phyloP scores from a whole-genome alignment of 331 rosid genomes.

The Rhamnella rubrinervis region DNA sequence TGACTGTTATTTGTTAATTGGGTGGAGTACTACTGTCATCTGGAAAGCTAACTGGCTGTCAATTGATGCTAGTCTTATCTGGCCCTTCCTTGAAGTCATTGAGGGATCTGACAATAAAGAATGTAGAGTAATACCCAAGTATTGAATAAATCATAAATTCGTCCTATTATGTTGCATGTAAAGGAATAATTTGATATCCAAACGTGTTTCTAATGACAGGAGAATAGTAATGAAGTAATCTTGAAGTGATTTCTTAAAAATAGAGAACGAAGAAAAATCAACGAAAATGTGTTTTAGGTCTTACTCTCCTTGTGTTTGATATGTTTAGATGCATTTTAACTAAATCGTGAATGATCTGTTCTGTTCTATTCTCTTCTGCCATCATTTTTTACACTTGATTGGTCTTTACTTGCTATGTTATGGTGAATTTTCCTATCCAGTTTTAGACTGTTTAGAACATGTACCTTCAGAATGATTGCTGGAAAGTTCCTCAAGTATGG shows the following conservation, averaged over 20 bases:
- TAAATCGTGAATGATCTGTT: slow-evolving; percentile 1
- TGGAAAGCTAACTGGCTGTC: neutral
- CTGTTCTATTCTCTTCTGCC: neutral
- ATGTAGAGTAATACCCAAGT: neutral
- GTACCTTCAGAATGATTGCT: neutral
- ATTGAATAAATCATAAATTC: too few relatives aligned
- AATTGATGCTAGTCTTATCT: neutral
- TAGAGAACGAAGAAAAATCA: neutral
- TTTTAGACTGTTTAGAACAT: neutral
- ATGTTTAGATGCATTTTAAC: neutral
- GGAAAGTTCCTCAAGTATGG: slow-evolving; percentile 7
- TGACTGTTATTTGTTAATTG: neutral
- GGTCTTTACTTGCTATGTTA: slow-evolving; percentile 1
- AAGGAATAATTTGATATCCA: too few relatives aligned
- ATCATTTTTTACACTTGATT: neutral
- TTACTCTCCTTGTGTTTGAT: neutral
- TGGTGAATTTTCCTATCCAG: neutral
- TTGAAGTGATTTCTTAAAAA: neutral
- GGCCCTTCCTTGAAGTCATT: neutral
- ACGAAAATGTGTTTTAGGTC: neutral
- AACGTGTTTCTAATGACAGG: neutral
- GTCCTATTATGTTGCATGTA: too few relatives aligned
- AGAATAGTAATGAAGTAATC: neutral
- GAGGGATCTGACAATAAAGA: neutral
- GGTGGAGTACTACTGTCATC: neutral